phyloP scores from a whole-genome alignment of 2,329 filamentous ascomycete species.

The Sarocladium strictum region DNA sequence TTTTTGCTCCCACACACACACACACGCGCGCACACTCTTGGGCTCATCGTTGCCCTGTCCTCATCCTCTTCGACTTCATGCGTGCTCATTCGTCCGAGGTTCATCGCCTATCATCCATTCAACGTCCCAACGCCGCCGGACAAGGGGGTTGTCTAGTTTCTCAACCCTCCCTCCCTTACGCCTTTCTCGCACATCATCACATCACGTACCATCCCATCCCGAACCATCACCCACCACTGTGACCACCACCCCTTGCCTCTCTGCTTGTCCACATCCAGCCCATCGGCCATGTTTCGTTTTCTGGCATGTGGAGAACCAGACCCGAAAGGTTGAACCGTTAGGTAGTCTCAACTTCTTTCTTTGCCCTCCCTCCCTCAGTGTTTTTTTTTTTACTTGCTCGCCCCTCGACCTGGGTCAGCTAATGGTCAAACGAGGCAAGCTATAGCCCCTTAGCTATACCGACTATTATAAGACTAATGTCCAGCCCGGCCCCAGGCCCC shows the following conservation, averaged over 20 bases:
- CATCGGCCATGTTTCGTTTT: constrained; percentile 8
- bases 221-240: too few relatives aligned
- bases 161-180: too few relatives aligned
- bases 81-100: too few relatives aligned
- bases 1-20: neutral
- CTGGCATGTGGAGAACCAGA: constrained; percentile 4
- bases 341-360: too few relatives aligned
- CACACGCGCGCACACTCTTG: too few relatives aligned
- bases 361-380: neutral
- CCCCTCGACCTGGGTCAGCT: neutral
- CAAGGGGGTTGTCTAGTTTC: too few relatives aligned
- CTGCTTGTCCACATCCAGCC: neutral
- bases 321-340: too few relatives aligned
- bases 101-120: neutral
- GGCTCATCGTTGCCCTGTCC: neutral
- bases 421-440: neutral
- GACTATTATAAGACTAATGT: constrained; percentile 10
- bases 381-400: neutral
- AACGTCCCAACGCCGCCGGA: too few relatives aligned
- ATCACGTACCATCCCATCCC: too few relatives aligned
- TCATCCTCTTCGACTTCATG: neutral
- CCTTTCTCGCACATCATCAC: too few relatives aligned
- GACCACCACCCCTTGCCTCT: neutral
- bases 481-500: neutral
- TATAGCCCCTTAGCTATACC: constrained; percentile 9